Base-by-base conservation (phyloP, 305 asterid species). In the Caryopteris hybrid region DNA sequence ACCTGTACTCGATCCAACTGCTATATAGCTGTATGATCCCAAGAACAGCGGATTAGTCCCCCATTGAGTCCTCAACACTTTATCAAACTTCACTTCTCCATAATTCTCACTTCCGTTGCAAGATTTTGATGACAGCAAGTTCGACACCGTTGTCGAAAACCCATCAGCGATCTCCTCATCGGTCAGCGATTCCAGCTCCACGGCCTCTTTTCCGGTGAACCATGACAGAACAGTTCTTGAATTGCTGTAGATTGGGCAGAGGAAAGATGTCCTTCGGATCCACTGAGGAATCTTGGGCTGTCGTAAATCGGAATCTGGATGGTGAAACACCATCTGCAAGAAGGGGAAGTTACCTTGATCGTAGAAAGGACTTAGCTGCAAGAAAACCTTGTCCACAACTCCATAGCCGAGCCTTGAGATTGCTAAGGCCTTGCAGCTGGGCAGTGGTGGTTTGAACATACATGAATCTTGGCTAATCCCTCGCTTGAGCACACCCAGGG, bases 201-300 rank as follows among this genome's bases (percentile, higher is more conserved):
- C 66, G 1, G 98, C 98, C 54, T 92, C 96, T 43, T 85, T 74
- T 5, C 98, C 98, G 1, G 97, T 88, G 60, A 92, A 86, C 97
- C 97, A 92, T 6, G 95, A 81, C 10, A 92, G 39, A 2, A 86
- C 77, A 1, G 81, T 81, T 55, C 80, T 81, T 6, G 98, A 88
- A 16, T 71, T 78, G 52, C 71, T 66, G 62, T 92, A 86, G 18
- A 92, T 90, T 53, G 97, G 98, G 54, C 50, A 56, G 2, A 92
- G 2, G 13, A 83, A 75, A 0, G 95, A 83, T 13, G 97, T 85
- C 66, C 77, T 86, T 52, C 97, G 76, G 69, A 90, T 88, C 98
- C 98, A 92, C 34, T 76, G 57, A 0, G 98, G 98, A 17, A 88
- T 83, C 53, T 80, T 67, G 12, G 86, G 78, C 76, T 76, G 64